A percentile compares a stretch with the other conserved stretches of the same genome.
These are phyloP conservation scores for Colletotrichum tofieldiae DNA, from an alignment of 2,329 filamentous ascomycete genomes.

Conservation along the genomic window DNA sequence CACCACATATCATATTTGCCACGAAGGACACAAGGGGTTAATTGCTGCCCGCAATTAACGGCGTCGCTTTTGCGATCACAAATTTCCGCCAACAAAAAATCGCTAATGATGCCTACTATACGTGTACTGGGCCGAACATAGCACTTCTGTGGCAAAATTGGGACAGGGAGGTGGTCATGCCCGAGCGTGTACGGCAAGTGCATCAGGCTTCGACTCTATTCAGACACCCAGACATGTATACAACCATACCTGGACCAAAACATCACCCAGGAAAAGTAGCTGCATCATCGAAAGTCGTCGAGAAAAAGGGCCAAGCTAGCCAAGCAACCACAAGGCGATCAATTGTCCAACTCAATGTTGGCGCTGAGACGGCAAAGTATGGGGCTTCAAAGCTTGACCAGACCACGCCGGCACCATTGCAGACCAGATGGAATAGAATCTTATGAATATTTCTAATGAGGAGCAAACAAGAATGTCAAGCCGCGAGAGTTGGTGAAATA, in stretches of 20 bases:
- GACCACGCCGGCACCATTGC: no score
- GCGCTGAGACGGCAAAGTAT: neutral
- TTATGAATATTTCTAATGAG: neutral
- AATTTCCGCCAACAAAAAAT: no score
- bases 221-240: neutral
- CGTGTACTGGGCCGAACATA: no score
- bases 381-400: neutral
- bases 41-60: no score
- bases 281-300: neutral
- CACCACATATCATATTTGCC: no score
- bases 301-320: neutral
- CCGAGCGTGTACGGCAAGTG: no score
- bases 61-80: no score
- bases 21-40: no score
- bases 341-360: neutral
- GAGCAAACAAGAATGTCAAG: neutral
- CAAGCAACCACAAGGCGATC: neutral
- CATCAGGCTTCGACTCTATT: neutral
- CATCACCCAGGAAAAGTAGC: neutral
- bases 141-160: no score
- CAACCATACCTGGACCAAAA: neutral
- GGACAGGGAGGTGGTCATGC: no score
- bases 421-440: neutral
- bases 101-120: no score
- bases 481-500: neutral